Evolutionary conservation across 371 early-diverging fungal genomes (phyloP).

Genomic region (Actinomucor elegans): DNA sequence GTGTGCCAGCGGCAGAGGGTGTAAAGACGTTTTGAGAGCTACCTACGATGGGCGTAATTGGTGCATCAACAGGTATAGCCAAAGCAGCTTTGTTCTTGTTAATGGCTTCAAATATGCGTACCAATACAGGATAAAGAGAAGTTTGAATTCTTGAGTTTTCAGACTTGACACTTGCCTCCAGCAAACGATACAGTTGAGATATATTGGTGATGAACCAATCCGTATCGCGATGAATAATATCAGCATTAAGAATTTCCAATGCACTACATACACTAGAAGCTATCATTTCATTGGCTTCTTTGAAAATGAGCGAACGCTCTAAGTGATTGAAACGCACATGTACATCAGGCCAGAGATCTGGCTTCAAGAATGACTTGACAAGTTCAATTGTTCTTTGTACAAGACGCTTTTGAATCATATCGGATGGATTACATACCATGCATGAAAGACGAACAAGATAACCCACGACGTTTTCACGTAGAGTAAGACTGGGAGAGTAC

Average conservation of each 20-base stretch:
- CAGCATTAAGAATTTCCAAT: slow-evolving; percentile 67
- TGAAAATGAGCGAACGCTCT: slow-evolving; percentile 45
- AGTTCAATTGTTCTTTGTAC: slow-evolving; percentile 64
- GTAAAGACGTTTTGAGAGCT: neutral
- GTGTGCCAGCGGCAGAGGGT: neutral
- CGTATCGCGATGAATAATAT: slow-evolving; percentile 57
- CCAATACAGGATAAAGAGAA: slow-evolving; percentile 69
- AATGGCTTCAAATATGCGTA: slow-evolving; percentile 58
- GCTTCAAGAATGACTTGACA: slow-evolving; percentile 59
- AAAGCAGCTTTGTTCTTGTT: slow-evolving; percentile 22
- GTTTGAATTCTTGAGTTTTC: slow-evolving; percentile 66
- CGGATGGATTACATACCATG: slow-evolving; percentile 56
- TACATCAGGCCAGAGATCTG: slow-evolving; percentile 64
- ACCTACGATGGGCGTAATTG: neutral
- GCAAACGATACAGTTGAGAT: slow-evolving; percentile 58
- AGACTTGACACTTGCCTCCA: slow-evolving; percentile 69
- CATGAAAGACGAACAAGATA: slow-evolving; percentile 77
- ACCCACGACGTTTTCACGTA: slow-evolving; percentile 69
- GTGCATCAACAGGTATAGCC: neutral
- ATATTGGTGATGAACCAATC: slow-evolving; percentile 74
- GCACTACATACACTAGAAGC: slow-evolving; percentile 60
- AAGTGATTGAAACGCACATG: slow-evolving; percentile 54
- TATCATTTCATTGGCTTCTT: slow-evolving; percentile 41
- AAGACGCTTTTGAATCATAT: slow-evolving; percentile 48
- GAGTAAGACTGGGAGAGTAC: slow-evolving; percentile 53